Evolutionary conservation across 768 basidiomycete genomes (phyloP), one percentile per base, ranked within the genome.

Genomic region (Russula griseocarnosa): DNA sequence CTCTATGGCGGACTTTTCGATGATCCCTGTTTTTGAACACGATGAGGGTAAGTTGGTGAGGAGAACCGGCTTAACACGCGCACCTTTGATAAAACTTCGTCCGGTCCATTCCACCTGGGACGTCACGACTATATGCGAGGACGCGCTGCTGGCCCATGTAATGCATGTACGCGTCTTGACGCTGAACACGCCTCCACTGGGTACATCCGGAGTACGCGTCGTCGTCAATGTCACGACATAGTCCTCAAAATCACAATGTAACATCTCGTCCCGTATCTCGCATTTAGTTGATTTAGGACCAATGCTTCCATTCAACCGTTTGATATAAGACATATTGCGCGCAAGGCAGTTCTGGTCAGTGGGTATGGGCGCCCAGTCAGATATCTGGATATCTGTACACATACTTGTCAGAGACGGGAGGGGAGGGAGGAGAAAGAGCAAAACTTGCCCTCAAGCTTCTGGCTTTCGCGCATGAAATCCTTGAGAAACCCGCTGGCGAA

Each of bases 241-340:
- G 65, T 92, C 82, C 47, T 98, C 92, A 69, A 88, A 89, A 70
- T 98, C 92, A 68, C 82, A 82, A 71, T 88, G 79, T 42, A 85
- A 78, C 59, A 82, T 84, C 77, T 97, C 94, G 71, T 99, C 96
- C 55, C 83, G 82, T 62, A 98, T 86, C 76, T 98, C 92, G 77
- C 97, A 99, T 73, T 95, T 96, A 18, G 95, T 94, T 74, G 92
- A 90, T 73, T 86, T 96, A 1, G 96, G 97, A 0, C 97, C 97
- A 34, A 99, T 83, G 60, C 86, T 85, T 1, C 84, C 94, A 66
- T 83, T 85, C 34, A 99, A 78, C 0, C 94, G 95, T 73, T 96
- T 98, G 77, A 98, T 95, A 75, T 98, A 99, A 30, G 92, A 92
- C 86, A 95, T 94, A 67, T 93, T 91, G 11, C 96, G 84, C 30